A percentile compares a stretch with the other conserved stretches of the same genome.
Conservation (phyloP, 2,329 filamentous ascomycete genomes). For the Chlorencoelia australis region DNA sequence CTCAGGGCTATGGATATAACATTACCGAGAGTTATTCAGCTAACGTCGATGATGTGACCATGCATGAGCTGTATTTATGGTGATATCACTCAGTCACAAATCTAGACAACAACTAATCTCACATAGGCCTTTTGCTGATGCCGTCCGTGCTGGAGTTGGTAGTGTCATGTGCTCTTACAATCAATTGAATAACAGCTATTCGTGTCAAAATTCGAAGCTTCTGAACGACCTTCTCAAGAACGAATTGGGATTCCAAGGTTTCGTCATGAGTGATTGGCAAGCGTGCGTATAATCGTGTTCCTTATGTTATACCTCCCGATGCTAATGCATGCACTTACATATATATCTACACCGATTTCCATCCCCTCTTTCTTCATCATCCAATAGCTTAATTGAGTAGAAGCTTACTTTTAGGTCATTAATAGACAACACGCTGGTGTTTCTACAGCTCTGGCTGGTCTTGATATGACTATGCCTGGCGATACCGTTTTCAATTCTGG, state of each 20-base stretch:
- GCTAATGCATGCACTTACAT: too few species aligned
- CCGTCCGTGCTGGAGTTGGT: constrained; percentile 62
- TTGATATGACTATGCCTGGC: constrained; percentile 86
- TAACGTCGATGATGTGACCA: constrained; percentile 49
- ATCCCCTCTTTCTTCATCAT: too few species aligned
- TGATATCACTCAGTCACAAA: too few species aligned
- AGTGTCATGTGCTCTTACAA: constrained; percentile 83
- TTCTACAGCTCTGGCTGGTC: constrained; percentile 57
- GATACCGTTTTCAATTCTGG: constrained; percentile 70
- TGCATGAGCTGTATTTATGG: constrained; percentile 52
- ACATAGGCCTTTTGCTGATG: constrained; percentile 46
- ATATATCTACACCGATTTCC: too few species aligned
- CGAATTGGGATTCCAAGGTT: constrained; percentile 73
- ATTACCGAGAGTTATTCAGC: constrained; percentile 47
- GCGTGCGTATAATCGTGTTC: too few species aligned
- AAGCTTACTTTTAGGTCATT: too few species aligned
- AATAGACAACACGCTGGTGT: constrained; percentile 62
- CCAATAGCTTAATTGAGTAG: too few species aligned
- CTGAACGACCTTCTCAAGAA: constrained; percentile 69
- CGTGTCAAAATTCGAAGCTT: constrained; percentile 68
- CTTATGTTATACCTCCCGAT: too few species aligned
- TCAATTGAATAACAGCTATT: constrained; percentile 71
- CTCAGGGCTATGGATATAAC: constrained; percentile 48
- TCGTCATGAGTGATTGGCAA: constrained; percentile 72
- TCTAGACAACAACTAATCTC: too few species aligned